These are phyloP conservation scores for Pseudogymnoascus sp. DNA, from an alignment of 2,329 filamentous ascomycete genomes.

Conservation along the genomic window DNA sequence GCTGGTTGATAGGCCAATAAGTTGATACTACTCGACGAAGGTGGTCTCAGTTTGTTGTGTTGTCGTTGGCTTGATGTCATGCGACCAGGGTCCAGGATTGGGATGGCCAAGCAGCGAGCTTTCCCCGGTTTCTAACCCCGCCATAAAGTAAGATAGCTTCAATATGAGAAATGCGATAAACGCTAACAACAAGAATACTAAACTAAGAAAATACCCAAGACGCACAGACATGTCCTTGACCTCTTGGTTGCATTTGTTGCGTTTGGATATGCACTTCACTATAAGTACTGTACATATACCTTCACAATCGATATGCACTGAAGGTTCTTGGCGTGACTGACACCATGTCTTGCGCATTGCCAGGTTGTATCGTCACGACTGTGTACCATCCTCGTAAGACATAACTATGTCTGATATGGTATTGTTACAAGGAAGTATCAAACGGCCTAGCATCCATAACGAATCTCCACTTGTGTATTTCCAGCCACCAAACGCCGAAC, in stretches of 20 bases:
- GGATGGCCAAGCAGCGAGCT: conserved; percentile 2
- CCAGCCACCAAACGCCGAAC: background rate
- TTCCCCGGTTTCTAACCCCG: background rate
- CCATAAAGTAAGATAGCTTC: background rate
- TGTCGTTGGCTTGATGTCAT: background rate
- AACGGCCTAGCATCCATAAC: conserved; percentile 1
- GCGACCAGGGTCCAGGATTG: background rate
- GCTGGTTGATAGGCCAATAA: background rate
- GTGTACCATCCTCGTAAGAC: background rate
- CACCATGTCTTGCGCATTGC: background rate
- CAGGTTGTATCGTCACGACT: background rate
- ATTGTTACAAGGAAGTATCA: background rate
- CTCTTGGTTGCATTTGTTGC: background rate
- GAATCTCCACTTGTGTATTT: background rate
- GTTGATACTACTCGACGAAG: background rate
- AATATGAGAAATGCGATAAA: background rate
- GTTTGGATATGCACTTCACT: background rate
- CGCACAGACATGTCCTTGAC: background rate
- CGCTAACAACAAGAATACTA: background rate
- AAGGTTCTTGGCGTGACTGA: background rate
- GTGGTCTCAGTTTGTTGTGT: background rate
- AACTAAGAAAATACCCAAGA: background rate
- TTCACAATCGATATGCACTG: background rate
- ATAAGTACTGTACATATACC: background rate
- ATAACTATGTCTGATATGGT: background rate